Evolutionary conservation across 2,329 filamentous ascomycete species (phyloP), one percentile per base, ranked within the genome.

Genomic region (Mariannaea sp.): DNA sequence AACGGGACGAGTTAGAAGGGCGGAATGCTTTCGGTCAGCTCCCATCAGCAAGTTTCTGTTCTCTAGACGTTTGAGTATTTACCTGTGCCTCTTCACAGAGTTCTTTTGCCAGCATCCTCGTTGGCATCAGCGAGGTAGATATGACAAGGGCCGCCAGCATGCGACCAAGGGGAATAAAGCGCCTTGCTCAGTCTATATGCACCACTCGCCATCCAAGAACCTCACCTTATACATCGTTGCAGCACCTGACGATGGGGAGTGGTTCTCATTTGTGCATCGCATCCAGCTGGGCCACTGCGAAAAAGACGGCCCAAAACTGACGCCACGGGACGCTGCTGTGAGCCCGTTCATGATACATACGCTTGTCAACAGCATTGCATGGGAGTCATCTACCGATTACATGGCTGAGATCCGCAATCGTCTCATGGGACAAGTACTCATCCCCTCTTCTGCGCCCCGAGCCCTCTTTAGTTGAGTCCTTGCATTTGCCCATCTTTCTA

Each of bases 151-250:
- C 9, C 22, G 24, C n/a, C 19, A 26, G 13, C 13, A 29, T 27
- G 16, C 39, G 8, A 33, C 20, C n/a, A 19, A 26, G 16, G 22
- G 39, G 24, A 49, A 42, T n/a, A 49, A 29, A 10, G 30, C 39
- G 13, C 30, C 47, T 10, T 35, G 30, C 17, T 43, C 30, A 7
- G 5, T 43, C 32, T 22, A 49, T 19, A 49, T 42, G 46, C 13
- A 35, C 36, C 38, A 42, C 29, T 42, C 14, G 7, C n/a, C 22
- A 13, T 22, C 38, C 27, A 36, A 35, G 20, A 29, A 49, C 14
- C 29, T 29, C 7, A 42, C 38, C 3, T 17, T 42, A 5, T 49
- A 35, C 20, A 20, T 49, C 14, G 7, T 29, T 7, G 14, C 35
- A 4, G 29, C 38, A 5, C 38, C 30, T 14, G 35, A 10, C 10